Base-by-base conservation (phyloP, 2,329 filamentous ascomycete species). In the Aspergillus hiratsukae region DNA sequence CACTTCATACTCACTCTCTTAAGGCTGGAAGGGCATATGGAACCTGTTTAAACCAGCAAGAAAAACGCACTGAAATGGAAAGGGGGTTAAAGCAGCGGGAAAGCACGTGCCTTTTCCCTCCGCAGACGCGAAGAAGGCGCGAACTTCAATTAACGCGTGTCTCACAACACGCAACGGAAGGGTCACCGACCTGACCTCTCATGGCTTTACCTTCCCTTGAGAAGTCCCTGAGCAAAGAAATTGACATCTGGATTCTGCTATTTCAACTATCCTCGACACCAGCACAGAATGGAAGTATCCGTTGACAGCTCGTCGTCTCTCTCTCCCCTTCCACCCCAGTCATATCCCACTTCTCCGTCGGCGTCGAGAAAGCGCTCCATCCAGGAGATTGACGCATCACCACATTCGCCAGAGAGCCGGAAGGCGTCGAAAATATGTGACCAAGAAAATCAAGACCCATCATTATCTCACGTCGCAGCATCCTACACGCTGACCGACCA, bases 351-450 rank as follows among this genome's bases (percentile, higher is more conserved):
- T 7, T 60, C 64, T 3, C 60, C 67, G 17, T 19, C 60, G 52
- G 29, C 51, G 28, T 56, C 69, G 4, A 61, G 65, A 40, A 72
- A 73, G 54, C 63, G 67, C 11, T 65, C 68, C 1, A 65, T 71
- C 17, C 61, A 71, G 21, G 69, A 72, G 35, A 50, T 68, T 11
- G 64, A 67, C 35, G 51, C 51, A 4, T 11, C 51, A 1, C 25
- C 56, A 9, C 53, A 56, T 6, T 48, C 61, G 2, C 51, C 59
- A 23, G 58, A 58, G 7, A 53, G 53, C 11, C 62, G 35, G 9
- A 50, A 27, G 23, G 11, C 55, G 4, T 27, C 48, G 28, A 53
- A 63, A 35, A 52, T 57, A 21, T 19, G 58, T 6, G 53, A 64
- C 6, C 55, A 49, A 0, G 56, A 56, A n/a, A 55, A 59, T 29